Conservation (phyloP, 306 rosid genomes). For the Dryas octopetala region DNA sequence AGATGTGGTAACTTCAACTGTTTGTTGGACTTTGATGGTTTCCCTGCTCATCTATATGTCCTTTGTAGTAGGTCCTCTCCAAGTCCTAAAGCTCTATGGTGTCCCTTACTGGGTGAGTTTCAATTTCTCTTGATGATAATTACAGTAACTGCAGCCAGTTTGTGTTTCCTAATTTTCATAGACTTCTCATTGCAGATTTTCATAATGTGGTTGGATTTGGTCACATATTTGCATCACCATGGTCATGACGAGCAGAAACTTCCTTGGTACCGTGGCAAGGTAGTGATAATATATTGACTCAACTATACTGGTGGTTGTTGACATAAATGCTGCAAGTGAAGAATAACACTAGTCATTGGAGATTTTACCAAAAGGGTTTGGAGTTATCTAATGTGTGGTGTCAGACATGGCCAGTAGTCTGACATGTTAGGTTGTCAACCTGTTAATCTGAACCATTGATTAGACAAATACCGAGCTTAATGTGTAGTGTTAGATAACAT, state of each 20-base stretch:
- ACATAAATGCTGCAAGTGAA: neutral
- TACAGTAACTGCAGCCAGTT: neutral
- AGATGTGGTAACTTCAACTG: constrained; percentile 63
- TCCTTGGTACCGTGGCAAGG: constrained; percentile 99
- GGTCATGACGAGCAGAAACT: constrained; percentile 73
- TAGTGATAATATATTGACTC: constrained; percentile 2
- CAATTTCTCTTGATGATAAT: constrained; percentile 6
- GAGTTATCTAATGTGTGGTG: neutral
- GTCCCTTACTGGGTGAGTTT: constrained; percentile 75
- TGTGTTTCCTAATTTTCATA: neutral
- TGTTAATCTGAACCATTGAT: too few species aligned
- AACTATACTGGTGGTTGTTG: neutral
- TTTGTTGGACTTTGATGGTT: constrained; percentile 67
- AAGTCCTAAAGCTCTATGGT: constrained; percentile 60
- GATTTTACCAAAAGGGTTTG: neutral
- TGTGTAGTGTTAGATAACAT: too few species aligned
- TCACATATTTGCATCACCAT: constrained; percentile 95
- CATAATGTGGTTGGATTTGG: constrained; percentile 86
- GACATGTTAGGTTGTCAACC: too few species aligned
- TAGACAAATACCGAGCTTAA: too few species aligned
- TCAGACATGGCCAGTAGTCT: too few species aligned
- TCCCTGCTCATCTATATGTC: constrained; percentile 49
- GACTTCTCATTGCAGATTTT: constrained; percentile 45
- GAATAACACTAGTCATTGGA: neutral
- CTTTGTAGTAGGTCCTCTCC: constrained; percentile 48